Base-by-base conservation (phyloP, 2,329 filamentous ascomycete species). In the Pseudogymnoascus sp. region DNA sequence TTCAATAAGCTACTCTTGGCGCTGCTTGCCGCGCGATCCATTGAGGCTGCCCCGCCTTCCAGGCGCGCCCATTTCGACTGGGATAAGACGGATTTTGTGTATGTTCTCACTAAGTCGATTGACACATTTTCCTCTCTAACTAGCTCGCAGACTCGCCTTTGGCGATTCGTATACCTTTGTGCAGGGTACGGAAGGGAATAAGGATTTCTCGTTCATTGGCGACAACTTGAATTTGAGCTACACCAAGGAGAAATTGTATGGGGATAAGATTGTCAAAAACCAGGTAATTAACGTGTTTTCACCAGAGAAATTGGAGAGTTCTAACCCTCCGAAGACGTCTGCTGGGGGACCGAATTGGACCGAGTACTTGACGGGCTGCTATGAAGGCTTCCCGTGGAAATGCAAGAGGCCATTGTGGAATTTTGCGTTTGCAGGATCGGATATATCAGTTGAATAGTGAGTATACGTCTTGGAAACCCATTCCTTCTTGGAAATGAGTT, bases 311-410 rank as follows among this genome's bases (percentile, higher is more conserved):
- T 12, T 5, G 38, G 25, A 18, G 40, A 14, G 5, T 61, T 60
- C 10, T 37, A 12, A 11, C n/a, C n/a, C 68, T 66, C 79, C 76
- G 2, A 73, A 73, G n/a, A 81, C 79, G 0, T 80, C 81, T 16
- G 78, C 80, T 62, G 82, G 80, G 1, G 81, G 82, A 0, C 79
- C 81, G 0, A 82, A 84, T 63, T 84, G 81, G 81, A 75, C 82
- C 4, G 80, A 84, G 67, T 79, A 76, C 62, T 72, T 84, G 21
- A 84, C 82, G 5, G 70, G 73, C 1, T 84, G 82, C 68, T 81
- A 78, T n/a, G 69, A 75, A 12, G 79, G 79, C 6, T 68, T 78
- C 3, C 81, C 80, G 1, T 69, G 70, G 25, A 71, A 72, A 18
- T 84, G 82, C 67, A 66, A 74, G 8, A 74, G 72, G 10, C 79